Percentiles rank a stretch among this genome's conserved stretches.
Conservation (phyloP, 768 basidiomycete species). For the Boletus subcaerulescens region DNA sequence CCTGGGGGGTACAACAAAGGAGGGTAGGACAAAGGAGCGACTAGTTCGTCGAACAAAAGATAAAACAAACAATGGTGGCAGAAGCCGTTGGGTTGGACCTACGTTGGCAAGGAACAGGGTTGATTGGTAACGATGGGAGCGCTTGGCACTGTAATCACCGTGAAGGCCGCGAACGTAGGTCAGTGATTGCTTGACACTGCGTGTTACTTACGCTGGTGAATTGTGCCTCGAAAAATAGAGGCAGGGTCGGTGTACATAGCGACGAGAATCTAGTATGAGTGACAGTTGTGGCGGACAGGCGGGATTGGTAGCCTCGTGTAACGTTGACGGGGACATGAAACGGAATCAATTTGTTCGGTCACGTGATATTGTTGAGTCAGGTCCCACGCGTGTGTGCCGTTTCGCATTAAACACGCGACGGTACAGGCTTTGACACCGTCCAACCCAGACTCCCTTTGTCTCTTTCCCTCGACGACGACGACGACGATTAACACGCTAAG, state of each 20-base stretch:
- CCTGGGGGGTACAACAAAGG: conserved; percentile 15
- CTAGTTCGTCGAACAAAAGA: conserved; percentile 18
- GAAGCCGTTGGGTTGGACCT: neutral
- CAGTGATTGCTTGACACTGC: neutral
- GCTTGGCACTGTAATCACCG: neutral
- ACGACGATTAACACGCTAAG: conserved; percentile 18
- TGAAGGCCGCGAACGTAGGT: neutral
- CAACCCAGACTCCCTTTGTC: conserved; percentile 14
- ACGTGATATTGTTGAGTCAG: conserved; percentile 34
- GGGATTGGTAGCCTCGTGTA: conserved; percentile 32
- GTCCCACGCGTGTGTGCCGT: conserved; percentile 28
- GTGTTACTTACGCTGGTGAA: no score
- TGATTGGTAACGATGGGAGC: neutral
- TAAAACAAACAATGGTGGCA: neutral
- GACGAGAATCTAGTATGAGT: neutral
- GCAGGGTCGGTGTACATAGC: conserved; percentile 4
- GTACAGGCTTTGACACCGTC: conserved; percentile 5
- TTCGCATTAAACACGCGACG: conserved; percentile 31
- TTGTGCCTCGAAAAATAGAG: neutral
- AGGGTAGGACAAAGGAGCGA: conserved; percentile 19
- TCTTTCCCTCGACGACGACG: conserved; percentile 12
- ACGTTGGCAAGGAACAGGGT: neutral
- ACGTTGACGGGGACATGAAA: conserved; percentile 26
- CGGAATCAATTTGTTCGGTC: conserved; percentile 28
- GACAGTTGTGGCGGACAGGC: neutral